phyloP scores from a whole-genome alignment of 768 basidiomycete species.

The Cyathus striatus region DNA sequence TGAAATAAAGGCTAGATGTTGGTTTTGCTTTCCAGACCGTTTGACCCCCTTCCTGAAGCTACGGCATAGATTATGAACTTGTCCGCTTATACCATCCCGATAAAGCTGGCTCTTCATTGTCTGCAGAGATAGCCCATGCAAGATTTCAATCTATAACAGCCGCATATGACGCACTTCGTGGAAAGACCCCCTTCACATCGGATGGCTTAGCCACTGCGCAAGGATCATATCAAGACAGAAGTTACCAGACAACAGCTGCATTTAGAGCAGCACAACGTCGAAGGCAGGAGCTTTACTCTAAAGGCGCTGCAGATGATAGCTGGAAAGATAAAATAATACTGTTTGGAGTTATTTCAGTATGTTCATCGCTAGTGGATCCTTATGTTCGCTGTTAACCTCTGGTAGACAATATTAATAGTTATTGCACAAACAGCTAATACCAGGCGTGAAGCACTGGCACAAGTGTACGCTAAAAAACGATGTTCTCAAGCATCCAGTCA shows the following conservation, averaged over 20 bases:
- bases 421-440: constrained; percentile 15
- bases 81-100: constrained; percentile 80
- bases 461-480: constrained; percentile 11
- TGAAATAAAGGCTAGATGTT: constrained; percentile 58
- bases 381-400: background rate
- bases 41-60: constrained; percentile 3
- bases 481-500: constrained; percentile 1
- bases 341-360: constrained; percentile 48
- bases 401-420: constrained; percentile 18
- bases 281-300: constrained; percentile 43
- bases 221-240: constrained; percentile 10
- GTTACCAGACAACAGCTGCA: constrained; percentile 29
- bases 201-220: constrained; percentile 7
- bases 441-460: constrained; percentile 17
- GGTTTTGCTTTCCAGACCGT: constrained; percentile 11
- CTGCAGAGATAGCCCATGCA: constrained; percentile 49
- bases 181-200: constrained; percentile 27
- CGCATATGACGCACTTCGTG: constrained; percentile 63
- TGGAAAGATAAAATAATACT: constrained; percentile 65
- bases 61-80: constrained; percentile 63
- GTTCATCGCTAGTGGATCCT: constrained; percentile 8
- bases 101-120: constrained; percentile 35
- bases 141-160: constrained; percentile 66
- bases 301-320: constrained; percentile 49
- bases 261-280: constrained; percentile 38